Evolutionary conservation across 306 rosid genomes (phyloP), one percentile per base, ranked within the genome.

Genomic region (Ormosia emarginata): DNA sequence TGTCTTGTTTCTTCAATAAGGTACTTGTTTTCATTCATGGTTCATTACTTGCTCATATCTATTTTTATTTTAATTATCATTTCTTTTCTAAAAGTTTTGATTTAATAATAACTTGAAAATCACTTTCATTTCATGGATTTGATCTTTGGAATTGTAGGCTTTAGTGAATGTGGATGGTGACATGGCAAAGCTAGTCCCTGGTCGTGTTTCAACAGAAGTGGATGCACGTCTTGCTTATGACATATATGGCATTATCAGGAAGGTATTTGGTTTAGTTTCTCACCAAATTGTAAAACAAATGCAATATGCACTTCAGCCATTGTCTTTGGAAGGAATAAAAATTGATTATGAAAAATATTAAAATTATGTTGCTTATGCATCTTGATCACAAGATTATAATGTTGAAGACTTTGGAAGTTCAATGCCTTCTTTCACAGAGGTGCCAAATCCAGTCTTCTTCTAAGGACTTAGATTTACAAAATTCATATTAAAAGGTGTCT

Each of bases 191-290:
- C 87, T 91, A 44, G 99, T 95, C 30, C 99, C 99, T 52, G 99
- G 99, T 37, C 97, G 98, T 14, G 98, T 95, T 88, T 95, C 99
- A 2, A 95, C 99, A 0, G 99, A 95, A 84, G 99, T 95, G 82
- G 99, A 95, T 88, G 91, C 98, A 0, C 98, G 97, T 14, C 95
- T 95, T 87, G 97, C 98, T 57, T 95, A 95, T 39, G 97, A 95
- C 83, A 91, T 93, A 0, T 94, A 88, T 82, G 95, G 92, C 62
- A 95, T 95, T 79, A 89, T 93, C 33, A 88, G 92, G 64, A 95
- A 92, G 97, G 99, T 95, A 82, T 43, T 69, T 33, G 49, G 46
- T 71, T 61, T 55, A 67, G 34, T 70, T 72, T 79, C 77, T 13
- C 53, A 7, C 49, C 15, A 2, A 37, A 13, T 52, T 50, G 39